phyloP scores from a whole-genome alignment of 1,284 basidiomycete species.

The Trametes sp. region DNA sequence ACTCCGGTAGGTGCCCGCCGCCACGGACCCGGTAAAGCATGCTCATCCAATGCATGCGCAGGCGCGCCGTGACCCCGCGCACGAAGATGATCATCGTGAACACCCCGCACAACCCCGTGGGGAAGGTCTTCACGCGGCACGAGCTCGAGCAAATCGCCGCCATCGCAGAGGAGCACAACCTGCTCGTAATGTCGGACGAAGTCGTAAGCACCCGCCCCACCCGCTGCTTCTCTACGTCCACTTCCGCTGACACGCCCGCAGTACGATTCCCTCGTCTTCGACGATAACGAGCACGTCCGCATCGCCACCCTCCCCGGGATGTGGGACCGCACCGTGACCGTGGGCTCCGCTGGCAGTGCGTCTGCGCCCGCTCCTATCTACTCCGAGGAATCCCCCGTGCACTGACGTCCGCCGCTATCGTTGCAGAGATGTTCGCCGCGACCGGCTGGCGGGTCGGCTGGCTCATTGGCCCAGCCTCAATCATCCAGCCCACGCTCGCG shows the following conservation, averaged over 20 bases:
- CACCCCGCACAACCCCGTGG: constrained; percentile 96
- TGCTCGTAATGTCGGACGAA: constrained; percentile 96
- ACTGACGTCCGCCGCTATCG: not conserved
- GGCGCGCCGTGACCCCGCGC: constrained; percentile 82
- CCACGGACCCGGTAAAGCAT: not conserved
- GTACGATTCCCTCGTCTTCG: constrained; percentile 96
- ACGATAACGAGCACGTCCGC: constrained; percentile 87
- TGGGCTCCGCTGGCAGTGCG: constrained; percentile 82
- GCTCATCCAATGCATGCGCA: constrained; percentile 36
- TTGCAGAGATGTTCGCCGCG: constrained; percentile 91
- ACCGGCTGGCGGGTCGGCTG: constrained; percentile 99
- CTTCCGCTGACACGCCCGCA: constrained; percentile 39
- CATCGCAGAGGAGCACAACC: constrained; percentile 91
- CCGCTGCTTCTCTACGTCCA: not conserved
- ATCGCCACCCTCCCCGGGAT: constrained; percentile 95
- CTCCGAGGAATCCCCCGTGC: constrained; percentile 3
- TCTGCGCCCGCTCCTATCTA: not conserved
- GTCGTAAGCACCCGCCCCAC: constrained; percentile 65
- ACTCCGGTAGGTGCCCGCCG: constrained; percentile 62
- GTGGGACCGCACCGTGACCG: constrained; percentile 94
- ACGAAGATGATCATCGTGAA: constrained; percentile 95
- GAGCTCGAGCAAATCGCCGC: constrained; percentile 89
- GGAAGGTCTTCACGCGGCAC: constrained; percentile 89
- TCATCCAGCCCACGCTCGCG: constrained; percentile 88
- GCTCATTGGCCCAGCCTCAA: constrained; percentile 87